Conservation (phyloP, 2,329 filamentous ascomycete genomes). For the Dactylella cylindrospora region DNA sequence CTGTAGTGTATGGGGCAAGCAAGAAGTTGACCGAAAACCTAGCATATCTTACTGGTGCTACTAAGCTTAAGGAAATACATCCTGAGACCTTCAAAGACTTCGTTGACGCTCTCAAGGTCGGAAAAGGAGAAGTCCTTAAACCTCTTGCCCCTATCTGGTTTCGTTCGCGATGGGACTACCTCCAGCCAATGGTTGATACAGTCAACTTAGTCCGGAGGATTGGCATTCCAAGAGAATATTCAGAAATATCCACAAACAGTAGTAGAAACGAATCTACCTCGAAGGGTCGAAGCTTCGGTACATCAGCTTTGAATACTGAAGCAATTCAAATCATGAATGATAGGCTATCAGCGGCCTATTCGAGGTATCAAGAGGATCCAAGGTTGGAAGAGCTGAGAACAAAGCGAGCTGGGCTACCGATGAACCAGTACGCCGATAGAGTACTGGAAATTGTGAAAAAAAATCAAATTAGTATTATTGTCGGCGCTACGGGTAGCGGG, state of each 20-base stretch:
- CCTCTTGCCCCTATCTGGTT: constrained; percentile 49
- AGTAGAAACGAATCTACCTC: not conserved
- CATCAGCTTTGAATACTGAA: constrained; percentile 39
- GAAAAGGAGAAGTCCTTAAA: constrained; percentile 51
- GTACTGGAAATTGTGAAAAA: constrained; percentile 53
- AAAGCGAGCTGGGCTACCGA: constrained; percentile 53
- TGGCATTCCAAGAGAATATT: constrained; percentile 50
- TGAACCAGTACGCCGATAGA: constrained; percentile 52
- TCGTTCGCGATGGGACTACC: constrained; percentile 49
- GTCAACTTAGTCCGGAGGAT: constrained; percentile 50
- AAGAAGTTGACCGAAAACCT: constrained; percentile 52
- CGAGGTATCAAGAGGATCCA: constrained; percentile 46
- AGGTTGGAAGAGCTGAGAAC: constrained; percentile 48
- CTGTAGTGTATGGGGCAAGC: constrained; percentile 44
- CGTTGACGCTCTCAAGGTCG: constrained; percentile 49
- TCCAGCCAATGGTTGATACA: constrained; percentile 52
- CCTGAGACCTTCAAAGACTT: constrained; percentile 51
- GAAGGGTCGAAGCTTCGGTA: constrained; percentile 12
- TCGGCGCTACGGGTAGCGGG: constrained; percentile 56
- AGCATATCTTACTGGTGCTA: constrained; percentile 52
- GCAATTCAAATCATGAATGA: constrained; percentile 38
- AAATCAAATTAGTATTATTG: constrained; percentile 55
- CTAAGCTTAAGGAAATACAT: constrained; percentile 50
- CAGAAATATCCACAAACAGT: not conserved
- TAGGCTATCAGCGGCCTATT: constrained; percentile 45